A percentile compares a stretch with the other conserved stretches of the same genome.
These are phyloP conservation scores for Picea sitchensis DNA, from an alignment of 75 land plant species.

Conservation along the genomic window DNA sequence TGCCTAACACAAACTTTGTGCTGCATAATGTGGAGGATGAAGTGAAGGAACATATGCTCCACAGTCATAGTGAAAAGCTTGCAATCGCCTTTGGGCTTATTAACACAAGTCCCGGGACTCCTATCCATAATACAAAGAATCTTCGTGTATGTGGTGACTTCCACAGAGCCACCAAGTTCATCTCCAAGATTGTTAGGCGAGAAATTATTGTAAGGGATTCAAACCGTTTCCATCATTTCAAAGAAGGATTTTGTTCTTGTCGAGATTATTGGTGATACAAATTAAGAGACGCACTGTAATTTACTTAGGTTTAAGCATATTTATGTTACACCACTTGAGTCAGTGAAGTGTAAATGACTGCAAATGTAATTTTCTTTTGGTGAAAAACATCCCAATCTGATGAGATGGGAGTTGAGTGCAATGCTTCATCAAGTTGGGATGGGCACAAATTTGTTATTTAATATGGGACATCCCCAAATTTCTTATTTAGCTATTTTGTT, in stretches of 20 bases:
- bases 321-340: too few species aligned
- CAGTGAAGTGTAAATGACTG: too few species aligned
- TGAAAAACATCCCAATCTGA: too few species aligned
- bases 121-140: slow-evolving; percentile 14
- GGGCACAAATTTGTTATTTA: too few species aligned
- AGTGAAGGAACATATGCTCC: slow-evolving; percentile 5
- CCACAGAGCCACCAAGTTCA: slow-evolving; percentile 19
- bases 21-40: slow-evolving; percentile 15
- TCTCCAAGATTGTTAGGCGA: slow-evolving; percentile 4
- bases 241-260: slow-evolving; percentile 14
- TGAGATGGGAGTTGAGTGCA: too few species aligned
- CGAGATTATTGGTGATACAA: slow-evolving; percentile 15
- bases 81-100: slow-evolving; percentile 17
- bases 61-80: slow-evolving; percentile 11
- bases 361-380: too few species aligned
- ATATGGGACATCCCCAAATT: too few species aligned
- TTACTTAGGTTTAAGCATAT: too few species aligned
- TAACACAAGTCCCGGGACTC: slow-evolving; percentile 4
- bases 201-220: slow-evolving; percentile 15
- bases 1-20: slow-evolving; percentile 15
- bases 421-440: too few species aligned
- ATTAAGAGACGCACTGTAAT: too few species aligned
- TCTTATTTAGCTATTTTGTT: too few species aligned
- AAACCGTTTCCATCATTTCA: slow-evolving; percentile 11
- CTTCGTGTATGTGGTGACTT: slow-evolving; percentile 11